phyloP scores from a whole-genome alignment of 495 filamentous ascomycete genomes.

The Chaetomidium leptoderma region DNA sequence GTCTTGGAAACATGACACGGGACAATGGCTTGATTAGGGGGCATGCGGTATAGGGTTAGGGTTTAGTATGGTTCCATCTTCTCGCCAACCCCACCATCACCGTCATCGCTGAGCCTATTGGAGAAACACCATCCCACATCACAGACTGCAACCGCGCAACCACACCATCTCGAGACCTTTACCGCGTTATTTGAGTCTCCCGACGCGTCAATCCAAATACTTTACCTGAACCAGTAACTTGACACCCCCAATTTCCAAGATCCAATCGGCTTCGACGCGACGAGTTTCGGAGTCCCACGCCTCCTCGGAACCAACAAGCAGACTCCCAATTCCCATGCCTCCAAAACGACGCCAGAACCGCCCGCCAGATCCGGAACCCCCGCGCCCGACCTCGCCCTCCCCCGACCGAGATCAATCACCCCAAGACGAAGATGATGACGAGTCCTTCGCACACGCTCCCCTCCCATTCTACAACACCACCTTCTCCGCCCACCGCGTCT shows the following conservation, averaged over 20 bases:
- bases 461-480: conserved; percentile 47
- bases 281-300: background rate
- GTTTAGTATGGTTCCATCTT: too few species aligned
- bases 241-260: background rate
- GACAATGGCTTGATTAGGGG: too few species aligned
- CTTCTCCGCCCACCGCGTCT: conserved; percentile 46
- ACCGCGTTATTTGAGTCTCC: too few species aligned
- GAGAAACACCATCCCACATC: background rate
- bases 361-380: background rate
- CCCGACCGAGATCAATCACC: background rate
- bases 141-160: background rate
- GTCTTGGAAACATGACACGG: too few species aligned
- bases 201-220: background rate
- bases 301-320: background rate
- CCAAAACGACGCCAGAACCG: background rate
- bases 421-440: background rate
- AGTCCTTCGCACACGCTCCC: background rate
- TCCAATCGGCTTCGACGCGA: background rate
- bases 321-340: background rate
- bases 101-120: background rate
- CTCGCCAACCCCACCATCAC: background rate
- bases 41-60: background rate
- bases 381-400: background rate
- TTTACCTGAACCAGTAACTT: background rate
- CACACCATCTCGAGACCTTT: background rate